Evolutionary conservation across 1,284 basidiomycete genomes (phyloP), one percentile per base, ranked within the genome.

Genomic region (Irpex rosettiformis): DNA sequence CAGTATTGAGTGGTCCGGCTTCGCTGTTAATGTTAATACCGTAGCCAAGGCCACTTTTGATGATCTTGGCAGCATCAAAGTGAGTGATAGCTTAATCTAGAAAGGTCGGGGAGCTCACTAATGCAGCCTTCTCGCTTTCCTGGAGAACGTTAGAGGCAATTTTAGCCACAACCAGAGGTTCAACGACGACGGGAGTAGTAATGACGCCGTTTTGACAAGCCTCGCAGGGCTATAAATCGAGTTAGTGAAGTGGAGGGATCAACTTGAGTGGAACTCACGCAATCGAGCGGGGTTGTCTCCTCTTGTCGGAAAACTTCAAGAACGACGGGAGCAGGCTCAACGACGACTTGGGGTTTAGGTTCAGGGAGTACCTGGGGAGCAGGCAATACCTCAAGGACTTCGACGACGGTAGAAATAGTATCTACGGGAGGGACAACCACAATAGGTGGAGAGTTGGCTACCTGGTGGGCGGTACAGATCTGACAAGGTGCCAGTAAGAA

Each of bases 1-100:
- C 28, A 21, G 55, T 48, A 10, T 28, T 48, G 43, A 43, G 2
- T 6, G 55, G 55, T 3, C 55, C 43, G 3, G 24, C 25, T 13
- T 10, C n/a, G 21, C 49, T 45, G 8, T 45, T 28, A 45, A 56
- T 49, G 24, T 56, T 25, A 22, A 56, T n/a, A 18, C 55, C 55
- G 11, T 18, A 27, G 2, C 55, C 55, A 1, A 56, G 55, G 2
- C 27, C 45, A n/a, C 55, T 51, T 10, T 49, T 48, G 3, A 21
- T 10, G 27, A 56, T 10, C 55, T 56, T 2, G 16, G 3, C 11
- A 10, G 24, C 5, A 33, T 4, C 18, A 29, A 18, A 16, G 27
- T 10, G 28, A 24, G 11, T 6, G 10, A 4, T 21, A 30, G n/a
- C 18, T 3, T n/a, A 0, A 4, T 0, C 3, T 40, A 40, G n/a